Evolutionary conservation across 352 stramenopile genomes (phyloP), one percentile per base, ranked within the genome.

Genomic region (Globisporangium mamillatum): DNA sequence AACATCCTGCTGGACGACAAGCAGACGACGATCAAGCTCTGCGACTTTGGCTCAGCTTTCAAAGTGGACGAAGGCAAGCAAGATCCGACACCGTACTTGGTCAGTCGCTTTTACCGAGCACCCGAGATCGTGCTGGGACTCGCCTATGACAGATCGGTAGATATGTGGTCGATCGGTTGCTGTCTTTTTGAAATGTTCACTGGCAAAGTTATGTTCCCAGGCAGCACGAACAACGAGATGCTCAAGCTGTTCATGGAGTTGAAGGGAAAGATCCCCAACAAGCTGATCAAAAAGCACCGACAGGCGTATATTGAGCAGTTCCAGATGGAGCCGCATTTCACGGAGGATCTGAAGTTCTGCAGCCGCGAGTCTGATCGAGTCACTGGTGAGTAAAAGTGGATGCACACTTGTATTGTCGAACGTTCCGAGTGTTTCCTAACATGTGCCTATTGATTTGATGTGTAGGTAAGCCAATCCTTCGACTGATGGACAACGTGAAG

Each of bases 61-160:
- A 94, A 98, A 71, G 77, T 94, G 63, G 87, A 89, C 24, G 87
- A 91, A 22, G 84, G 84, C 7, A 93, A 98, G 60, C 96, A 98
- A 70, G 92, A 98, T 57, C 92, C 95, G 25, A 99, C 98, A 20
- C 97, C 97, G 14, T 99, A 99, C 73, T 81, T 99, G 9, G 98
- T 99, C n/a, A 99, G 93, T 66, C 86, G 97, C 32, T 99, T 99
- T 75, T 99, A 99, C 79, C 94, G 98, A 61, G 97, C 97, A 22
- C 98, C 97, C 2, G 97, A 99, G 79, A 94, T 97, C 50, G 89
- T 97, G 68, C 74, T 97, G 53, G 90, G 91, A 53, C 79, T 97
- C 32, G 63, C 79, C 27, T 99, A 98, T 75, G 96, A 99, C 79
- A 89, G 92, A 74, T 86, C 94, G 60, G 94, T 99, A 78, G 98